These are phyloP conservation scores for Datisca glomerata DNA, from an alignment of 306 rosid species.

Conservation along the genomic window DNA sequence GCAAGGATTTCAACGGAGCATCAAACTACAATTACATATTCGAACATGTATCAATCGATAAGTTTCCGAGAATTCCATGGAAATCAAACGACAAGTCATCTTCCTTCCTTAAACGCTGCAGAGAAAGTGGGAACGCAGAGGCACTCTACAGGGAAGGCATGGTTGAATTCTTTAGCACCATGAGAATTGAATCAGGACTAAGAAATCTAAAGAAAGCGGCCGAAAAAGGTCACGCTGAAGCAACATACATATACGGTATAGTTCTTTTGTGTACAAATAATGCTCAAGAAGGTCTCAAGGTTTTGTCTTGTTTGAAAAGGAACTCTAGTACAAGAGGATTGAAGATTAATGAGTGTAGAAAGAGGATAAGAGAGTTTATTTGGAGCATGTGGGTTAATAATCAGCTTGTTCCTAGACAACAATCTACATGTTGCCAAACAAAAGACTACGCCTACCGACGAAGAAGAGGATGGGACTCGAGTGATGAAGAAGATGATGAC, in stretches of 20 bases:
- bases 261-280: conserved; percentile 12
- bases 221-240: conserved; percentile 20
- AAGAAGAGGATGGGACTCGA: conserved; percentile 1
- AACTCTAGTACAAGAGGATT: not conserved
- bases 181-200: conserved; percentile 6
- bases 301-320: conserved; percentile 3
- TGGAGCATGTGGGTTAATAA: conserved; percentile 22
- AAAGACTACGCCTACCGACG: no score
- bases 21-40: conserved; percentile 18
- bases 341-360: conserved; percentile 7
- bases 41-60: conserved; percentile 13
- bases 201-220: conserved; percentile 17
- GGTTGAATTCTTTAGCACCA: conserved; percentile 16
- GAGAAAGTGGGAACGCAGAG: conserved; percentile 21
- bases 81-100: not conserved
- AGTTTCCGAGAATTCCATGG: conserved; percentile 19
- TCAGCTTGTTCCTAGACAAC: not conserved
- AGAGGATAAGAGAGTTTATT: conserved; percentile 13
- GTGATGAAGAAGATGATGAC: not conserved
- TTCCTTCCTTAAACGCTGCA: conserved; percentile 13
- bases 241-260: conserved; percentile 22
- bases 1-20: conserved; percentile 16
- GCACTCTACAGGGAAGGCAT: conserved; percentile 25
- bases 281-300: conserved; percentile 1
- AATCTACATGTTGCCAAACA: not conserved